Evolutionary conservation across 305 asterid genomes (phyloP), one percentile per base, ranked within the genome.

Genomic region (Coffea humblotiana): DNA sequence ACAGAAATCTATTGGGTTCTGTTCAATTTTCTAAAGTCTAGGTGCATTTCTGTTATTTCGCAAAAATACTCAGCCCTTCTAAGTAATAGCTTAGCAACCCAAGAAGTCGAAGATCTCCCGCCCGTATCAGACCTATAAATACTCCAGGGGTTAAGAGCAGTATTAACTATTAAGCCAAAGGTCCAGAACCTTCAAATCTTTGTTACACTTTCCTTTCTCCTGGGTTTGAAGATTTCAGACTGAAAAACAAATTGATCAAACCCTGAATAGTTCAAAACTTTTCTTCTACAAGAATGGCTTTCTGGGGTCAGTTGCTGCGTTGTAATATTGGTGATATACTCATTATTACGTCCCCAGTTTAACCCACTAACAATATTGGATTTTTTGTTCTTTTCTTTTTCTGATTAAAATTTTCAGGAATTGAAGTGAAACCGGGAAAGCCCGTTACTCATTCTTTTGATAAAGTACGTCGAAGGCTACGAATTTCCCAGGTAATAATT

Each of bases 351-450:
- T 4, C 23, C 29, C 60, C 47, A 2, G 11, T 27, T 52, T 43
- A 56, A 72, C 71, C 35, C 11, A 72, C 51, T 64, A 65, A 43
- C 76, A 54, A 56, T 75, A 4, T 69, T 68, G 67, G 35, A 23
- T 69, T 9, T 23, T 10, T 29, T 75, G 75, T n/a, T 48, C 51
- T 10, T 25, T 65, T 73, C 14, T 19, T 35, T 27, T 37, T 56
- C 35, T 43, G 45, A 65, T 52, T 51, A 61, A 27, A 73, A 1
- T 73, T 79, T 77, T 82, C 86, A 95, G 99, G 98, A 51, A 79
- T 89, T 63, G 90, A 91, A 86, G 91, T 95, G 35, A 93, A 86
- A 81, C 90, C 97, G 6, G 97, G 95, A 80, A 87, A 83, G 68
- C 95, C 97, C 12, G 61, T 89, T 32, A 89, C 95, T 71, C 95